Base-by-base conservation (phyloP, 202 grass and related monocot genomes). In the Dendrocalamus latiflorus region DNA sequence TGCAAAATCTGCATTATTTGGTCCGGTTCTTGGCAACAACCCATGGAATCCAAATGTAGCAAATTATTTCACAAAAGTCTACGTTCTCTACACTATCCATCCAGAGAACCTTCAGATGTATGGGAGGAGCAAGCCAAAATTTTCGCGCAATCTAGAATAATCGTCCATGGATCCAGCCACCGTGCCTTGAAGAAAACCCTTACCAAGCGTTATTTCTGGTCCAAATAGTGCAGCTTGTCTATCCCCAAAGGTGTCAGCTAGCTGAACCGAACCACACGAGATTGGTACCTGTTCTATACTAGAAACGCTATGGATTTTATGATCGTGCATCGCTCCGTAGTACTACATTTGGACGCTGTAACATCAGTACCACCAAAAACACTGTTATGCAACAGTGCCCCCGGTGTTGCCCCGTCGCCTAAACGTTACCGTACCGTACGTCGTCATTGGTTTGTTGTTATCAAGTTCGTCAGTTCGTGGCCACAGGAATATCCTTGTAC, bases 21-120 rank as follows among this genome's bases (percentile, higher is more conserved):
- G 45, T 17, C 38, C 2, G 41, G 43, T 58, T 65, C 44, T 89
- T 63, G 63, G 36, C 45, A 64, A 74, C 53, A 70, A 81, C 63
- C 54, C 4, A 68, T 51, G 42, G 51, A 68, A 34, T 74, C 64
- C 1, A 22, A 57, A 74, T 50, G 49, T 9, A 20, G 14, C 72
- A 24, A 3, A n/a, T 68, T 43, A 11, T 55, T 37, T 45, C 9
- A 28, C 36, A 8, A 26, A 53, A 51, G 22, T 81, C 42, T 34
- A 43, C 21, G 30, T 13, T 14, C 8, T 61, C 26, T 4, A 9
- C 41, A 3, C 13, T 57, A 21, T 69, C 8, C 5, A 0, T 69
- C 8, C 5, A 0, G 43, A 21, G 18, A 57, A 41, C 34, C 28
- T 49, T 33, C n/a, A n/a, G n/a, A n/a, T n/a, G n/a, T n/a, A n/a